These are phyloP conservation scores for Penium margaritaceum DNA, from an alignment of 139 green algal genomes.

Conservation along the genomic window DNA sequence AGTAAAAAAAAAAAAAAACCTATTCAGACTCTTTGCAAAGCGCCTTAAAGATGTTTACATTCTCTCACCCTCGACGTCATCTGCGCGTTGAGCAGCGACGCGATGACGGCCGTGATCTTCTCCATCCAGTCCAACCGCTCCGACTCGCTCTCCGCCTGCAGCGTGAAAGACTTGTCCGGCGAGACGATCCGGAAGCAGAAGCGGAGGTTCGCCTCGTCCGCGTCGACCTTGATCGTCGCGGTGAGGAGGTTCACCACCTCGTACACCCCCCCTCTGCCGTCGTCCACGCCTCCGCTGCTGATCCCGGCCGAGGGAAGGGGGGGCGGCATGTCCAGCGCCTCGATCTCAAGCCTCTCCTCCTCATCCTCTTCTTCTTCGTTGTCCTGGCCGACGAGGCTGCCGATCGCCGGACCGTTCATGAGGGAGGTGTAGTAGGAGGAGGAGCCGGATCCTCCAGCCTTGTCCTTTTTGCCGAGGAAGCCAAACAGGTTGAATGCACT, in stretches of 20 bases:
- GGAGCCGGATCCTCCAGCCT: no score
- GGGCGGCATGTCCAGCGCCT: neutral
- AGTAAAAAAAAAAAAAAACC: no score
- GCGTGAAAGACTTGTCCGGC: slow-evolving; percentile 60
- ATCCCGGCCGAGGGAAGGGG: neutral
- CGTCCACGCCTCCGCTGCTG: neutral
- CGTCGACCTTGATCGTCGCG: slow-evolving; percentile 71
- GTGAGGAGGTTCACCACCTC: slow-evolving; percentile 73
- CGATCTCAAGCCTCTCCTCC: no score
- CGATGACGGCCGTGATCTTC: slow-evolving; percentile 53
- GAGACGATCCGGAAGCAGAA: slow-evolving; percentile 75
- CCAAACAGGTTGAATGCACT: no score
- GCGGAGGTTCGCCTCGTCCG: slow-evolving; percentile 58
- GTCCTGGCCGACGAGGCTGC: no score
- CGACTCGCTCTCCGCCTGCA: slow-evolving; percentile 64
- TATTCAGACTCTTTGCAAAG: no score
- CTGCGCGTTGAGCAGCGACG: slow-evolving; percentile 39
- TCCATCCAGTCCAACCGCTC: slow-evolving; percentile 75
- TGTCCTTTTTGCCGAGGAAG: no score
- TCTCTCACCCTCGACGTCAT: no score
- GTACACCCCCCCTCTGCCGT: slow-evolving; percentile 27
- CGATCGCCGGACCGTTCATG: neutral
- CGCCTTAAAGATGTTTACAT: no score
- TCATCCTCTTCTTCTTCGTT: no score
- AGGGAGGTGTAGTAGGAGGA: no score